phyloP scores from a whole-genome alignment of 768 basidiomycete genomes.

The Paxillus involutus region DNA sequence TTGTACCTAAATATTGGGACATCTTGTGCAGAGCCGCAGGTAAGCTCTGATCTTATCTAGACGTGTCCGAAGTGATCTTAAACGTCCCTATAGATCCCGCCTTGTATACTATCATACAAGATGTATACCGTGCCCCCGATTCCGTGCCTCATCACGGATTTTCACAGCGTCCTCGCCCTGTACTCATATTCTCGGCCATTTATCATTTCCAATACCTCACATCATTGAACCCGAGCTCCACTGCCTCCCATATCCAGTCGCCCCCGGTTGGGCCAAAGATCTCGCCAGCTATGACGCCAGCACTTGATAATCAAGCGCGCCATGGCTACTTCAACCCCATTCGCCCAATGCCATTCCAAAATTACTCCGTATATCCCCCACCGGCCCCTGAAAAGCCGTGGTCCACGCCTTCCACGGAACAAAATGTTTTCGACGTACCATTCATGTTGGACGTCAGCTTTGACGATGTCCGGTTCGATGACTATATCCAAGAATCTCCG shows the following conservation, averaged over 20 bases:
- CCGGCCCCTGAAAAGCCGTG: not conserved
- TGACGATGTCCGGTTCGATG: constrained; percentile 27
- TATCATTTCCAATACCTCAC: constrained; percentile 54
- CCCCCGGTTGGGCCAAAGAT: constrained; percentile 9
- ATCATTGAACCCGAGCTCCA: constrained; percentile 2
- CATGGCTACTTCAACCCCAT: not conserved
- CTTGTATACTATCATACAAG: constrained; percentile 64
- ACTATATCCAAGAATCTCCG: constrained; percentile 18
- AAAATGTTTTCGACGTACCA: constrained; percentile 28
- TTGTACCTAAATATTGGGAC: constrained; percentile 68
- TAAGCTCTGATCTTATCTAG: constrained; percentile 27
- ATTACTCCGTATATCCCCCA: not conserved
- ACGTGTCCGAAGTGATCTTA: not conserved
- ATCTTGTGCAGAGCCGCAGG: constrained; percentile 55
- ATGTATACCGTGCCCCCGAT: constrained; percentile 42
- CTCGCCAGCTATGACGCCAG: constrained; percentile 17
- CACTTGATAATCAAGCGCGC: constrained; percentile 1
- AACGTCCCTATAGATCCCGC: constrained; percentile 55
- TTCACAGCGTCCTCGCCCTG: constrained; percentile 24
- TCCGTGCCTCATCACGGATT: constrained; percentile 17
- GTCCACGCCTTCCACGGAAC: constrained; percentile 9
- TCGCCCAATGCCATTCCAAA: constrained; percentile 7
- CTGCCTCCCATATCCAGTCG: constrained; percentile 9
- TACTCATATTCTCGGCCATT: constrained; percentile 53
- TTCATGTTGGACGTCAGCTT: constrained; percentile 31